A percentile compares a stretch with the other conserved stretches of the same genome.
Evolutionary conservation across 1,284 basidiomycete genomes (phyloP).

Genomic region (Tylopilus sp.): DNA sequence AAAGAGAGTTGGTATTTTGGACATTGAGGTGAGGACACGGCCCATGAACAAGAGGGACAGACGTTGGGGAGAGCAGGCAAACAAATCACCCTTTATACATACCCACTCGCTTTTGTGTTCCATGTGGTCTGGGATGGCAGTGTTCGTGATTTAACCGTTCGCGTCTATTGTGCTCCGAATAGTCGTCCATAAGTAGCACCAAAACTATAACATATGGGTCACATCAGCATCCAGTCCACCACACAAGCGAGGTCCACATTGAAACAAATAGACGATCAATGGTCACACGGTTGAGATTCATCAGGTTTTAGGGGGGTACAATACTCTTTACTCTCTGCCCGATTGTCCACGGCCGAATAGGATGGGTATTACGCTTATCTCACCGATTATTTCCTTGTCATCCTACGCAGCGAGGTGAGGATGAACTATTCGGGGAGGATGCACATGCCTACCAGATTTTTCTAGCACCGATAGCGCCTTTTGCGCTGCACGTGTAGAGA

Average conservation of each 20-base stretch:
- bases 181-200: not conserved
- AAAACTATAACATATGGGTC: slow-evolving; percentile 2
- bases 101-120: slow-evolving; percentile 8
- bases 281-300: slow-evolving; percentile 20
- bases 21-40: slow-evolving; percentile 13
- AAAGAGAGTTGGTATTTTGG: not conserved
- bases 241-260: not conserved
- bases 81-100: slow-evolving; percentile 2
- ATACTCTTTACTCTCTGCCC: slow-evolving; percentile 31
- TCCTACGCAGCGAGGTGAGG: slow-evolving; percentile 14
- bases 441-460: slow-evolving; percentile 25
- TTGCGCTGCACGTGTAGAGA: slow-evolving; percentile 67
- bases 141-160: not conserved
- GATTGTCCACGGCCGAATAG: slow-evolving; percentile 18
- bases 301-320: slow-evolving; percentile 31
- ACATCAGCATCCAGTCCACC: not conserved
- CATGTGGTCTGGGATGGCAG: not conserved
- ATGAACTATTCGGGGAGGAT: not conserved
- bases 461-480: slow-evolving; percentile 39
- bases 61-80: not conserved
- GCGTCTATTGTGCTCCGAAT: slow-evolving; percentile 7
- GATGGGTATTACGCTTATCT: slow-evolving; percentile 32
- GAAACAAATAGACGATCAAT: not conserved
- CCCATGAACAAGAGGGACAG: not conserved
- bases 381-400: slow-evolving; percentile 21